These are phyloP conservation scores for Metarhizium sp. DNA, from an alignment of 2,329 filamentous ascomycete species.

Conservation along the genomic window DNA sequence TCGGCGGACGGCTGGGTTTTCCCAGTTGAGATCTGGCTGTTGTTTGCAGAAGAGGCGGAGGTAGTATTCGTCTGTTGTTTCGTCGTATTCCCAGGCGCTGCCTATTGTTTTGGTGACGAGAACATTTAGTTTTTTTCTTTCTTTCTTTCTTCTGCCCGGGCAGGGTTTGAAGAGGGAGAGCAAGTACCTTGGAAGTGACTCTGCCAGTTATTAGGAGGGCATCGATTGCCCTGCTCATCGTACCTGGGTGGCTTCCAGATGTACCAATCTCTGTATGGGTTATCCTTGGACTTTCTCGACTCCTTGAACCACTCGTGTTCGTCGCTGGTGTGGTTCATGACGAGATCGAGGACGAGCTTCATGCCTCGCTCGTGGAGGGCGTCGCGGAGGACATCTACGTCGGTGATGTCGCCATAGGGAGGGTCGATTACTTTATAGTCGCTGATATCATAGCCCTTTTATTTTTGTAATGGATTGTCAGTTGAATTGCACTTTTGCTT, in stretches of 20 bases:
- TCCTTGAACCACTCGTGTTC: slow-evolving; percentile 51
- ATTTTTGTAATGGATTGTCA: no score
- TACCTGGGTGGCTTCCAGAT: slow-evolving; percentile 54
- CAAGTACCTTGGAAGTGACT: slow-evolving; percentile 26
- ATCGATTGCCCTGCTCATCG: slow-evolving; percentile 44
- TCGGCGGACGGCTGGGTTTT: slow-evolving; percentile 53
- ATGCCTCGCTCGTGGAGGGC: slow-evolving; percentile 53
- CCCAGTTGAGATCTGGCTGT: slow-evolving; percentile 74
- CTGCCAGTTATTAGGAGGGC: slow-evolving; percentile 52
- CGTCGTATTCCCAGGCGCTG: slow-evolving; percentile 39
- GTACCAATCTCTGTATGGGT: slow-evolving; percentile 51
- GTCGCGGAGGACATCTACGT: slow-evolving; percentile 55
- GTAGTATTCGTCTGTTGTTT: slow-evolving; percentile 42
- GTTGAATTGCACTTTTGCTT: no score
- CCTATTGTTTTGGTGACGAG: not conserved
- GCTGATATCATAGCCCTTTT: slow-evolving; percentile 56
- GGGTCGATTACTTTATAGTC: slow-evolving; percentile 59
- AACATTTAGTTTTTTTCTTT: no score
- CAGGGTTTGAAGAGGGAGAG: not conserved
- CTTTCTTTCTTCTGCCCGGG: not conserved
- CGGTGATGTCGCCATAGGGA: slow-evolving; percentile 56
- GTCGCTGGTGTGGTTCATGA: slow-evolving; percentile 60
- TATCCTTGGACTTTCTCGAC: slow-evolving; percentile 42
- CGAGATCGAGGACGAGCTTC: slow-evolving; percentile 63
- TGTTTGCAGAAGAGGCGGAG: slow-evolving; percentile 60